Evolutionary conservation across 805 yeast species (phyloP), one percentile per base, ranked within the genome.

Genomic region (Starmerella geochares): DNA sequence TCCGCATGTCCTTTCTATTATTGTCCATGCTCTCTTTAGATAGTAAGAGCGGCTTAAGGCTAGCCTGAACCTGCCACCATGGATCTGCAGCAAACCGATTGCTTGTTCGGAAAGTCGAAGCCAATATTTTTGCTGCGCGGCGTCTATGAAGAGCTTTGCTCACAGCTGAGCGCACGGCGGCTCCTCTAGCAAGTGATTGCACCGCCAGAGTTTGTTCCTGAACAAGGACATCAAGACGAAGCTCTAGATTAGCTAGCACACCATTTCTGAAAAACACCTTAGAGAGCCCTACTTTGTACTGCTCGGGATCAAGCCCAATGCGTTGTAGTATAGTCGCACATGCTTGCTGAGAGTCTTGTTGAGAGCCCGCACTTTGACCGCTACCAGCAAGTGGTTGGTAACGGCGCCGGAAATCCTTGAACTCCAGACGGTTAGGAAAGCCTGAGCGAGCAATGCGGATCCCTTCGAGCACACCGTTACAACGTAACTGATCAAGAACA

Each of bases 391-490:
- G 68, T n/a, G 88, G 76, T 27, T 76, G 76, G 63, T 92, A 92
- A 48, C 95, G 74, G 33, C 71, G 73, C 46, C 75, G 77, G 67
- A 92, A 92, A 43, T 86, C 90, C 40, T 80, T 77, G 65, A 88
- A 90, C 25, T 80, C 77, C 62, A 90, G 78, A 56, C 96, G 77
- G 65, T 92, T 92, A 4, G 99, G 99, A 65, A 83, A 92, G 2
- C 99, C 99, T 8, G 95, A 86, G 56, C 99, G 76, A 0, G 97
- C 95, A 52, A 92, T 92, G 65, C 98, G 76, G 27, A 92, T 92
- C 54, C 99, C 99, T 71, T 92, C 99, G 46, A 92, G 69, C 14
- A 92, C 99, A 75, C 99, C 99, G 62, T 92, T 92, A 62, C 97
- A 92, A 55, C 96, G 74, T 54, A 92, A 71, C 67, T 92, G 99